Evolutionary conservation across 768 basidiomycete genomes (phyloP).

Genomic region (Boletellus ananiceps): DNA sequence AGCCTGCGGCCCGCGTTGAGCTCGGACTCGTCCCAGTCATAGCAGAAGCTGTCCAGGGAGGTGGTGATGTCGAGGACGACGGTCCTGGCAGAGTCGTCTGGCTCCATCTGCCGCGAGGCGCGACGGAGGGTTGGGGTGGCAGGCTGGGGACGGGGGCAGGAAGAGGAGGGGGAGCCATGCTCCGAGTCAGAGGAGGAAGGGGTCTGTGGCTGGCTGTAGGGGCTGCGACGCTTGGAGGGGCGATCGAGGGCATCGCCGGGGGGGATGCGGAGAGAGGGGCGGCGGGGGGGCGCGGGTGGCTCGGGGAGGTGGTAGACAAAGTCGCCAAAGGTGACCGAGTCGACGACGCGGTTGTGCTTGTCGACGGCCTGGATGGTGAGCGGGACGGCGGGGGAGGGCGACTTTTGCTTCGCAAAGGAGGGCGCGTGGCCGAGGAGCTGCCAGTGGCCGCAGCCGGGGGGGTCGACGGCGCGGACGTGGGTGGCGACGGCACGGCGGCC

Average conservation of each 20-base stretch:
- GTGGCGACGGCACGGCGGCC: conserved; percentile 66
- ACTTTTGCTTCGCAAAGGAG: conserved; percentile 39
- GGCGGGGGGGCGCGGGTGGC: too few relatives aligned
- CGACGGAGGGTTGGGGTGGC: conserved; percentile 19
- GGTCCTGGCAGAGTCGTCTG: conserved; percentile 45
- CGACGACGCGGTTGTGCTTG: conserved; percentile 48
- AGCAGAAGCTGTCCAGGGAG: conserved; percentile 51
- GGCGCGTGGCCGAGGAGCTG: conserved; percentile 64
- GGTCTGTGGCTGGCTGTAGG: conserved; percentile 36
- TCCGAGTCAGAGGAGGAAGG: conserved; percentile 42
- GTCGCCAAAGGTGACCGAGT: conserved; percentile 65
- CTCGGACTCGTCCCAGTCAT: conserved; percentile 64
- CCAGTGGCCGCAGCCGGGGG: conserved; percentile 49
- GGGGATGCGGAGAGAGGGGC: conserved; percentile 26
- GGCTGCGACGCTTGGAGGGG: conserved; percentile 37
- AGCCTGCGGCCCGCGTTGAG: conserved; percentile 68
- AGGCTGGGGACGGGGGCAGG: conserved; percentile 5
- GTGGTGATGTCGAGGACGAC: conserved; percentile 59
- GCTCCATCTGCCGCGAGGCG: conserved; percentile 20
- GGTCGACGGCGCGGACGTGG: conserved; percentile 51
- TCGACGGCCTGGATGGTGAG: conserved; percentile 63
- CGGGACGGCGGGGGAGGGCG: conserved; percentile 41
- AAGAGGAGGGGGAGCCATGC: conserved; percentile 24
- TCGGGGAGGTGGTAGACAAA: conserved; percentile 59
- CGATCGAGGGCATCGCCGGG: conserved; percentile 16